Evolutionary conservation across 208 protist species (phyloP).

Genomic region (Vickermania ingenoplastis): DNA sequence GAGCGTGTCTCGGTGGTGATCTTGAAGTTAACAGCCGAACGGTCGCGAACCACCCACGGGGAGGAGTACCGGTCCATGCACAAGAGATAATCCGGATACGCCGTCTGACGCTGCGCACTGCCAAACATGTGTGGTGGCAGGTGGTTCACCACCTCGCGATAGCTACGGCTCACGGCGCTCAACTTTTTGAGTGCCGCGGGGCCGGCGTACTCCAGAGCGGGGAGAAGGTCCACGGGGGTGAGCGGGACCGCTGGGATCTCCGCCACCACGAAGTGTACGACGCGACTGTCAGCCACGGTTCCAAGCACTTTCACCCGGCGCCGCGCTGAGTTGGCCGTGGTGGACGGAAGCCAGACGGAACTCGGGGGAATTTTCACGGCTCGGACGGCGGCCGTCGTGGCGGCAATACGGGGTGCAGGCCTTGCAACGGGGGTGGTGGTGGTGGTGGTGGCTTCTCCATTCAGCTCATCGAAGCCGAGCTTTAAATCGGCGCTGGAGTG

Average conservation of each 20-base stretch:
- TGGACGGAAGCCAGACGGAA: constrained; percentile 18
- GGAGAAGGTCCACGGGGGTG: constrained; percentile 51
- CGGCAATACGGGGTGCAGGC: constrained; percentile 9
- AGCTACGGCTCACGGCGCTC: constrained; percentile 44
- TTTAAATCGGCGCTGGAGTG: constrained; percentile 21
- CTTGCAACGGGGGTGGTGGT: neutral
- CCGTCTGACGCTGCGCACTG: constrained; percentile 6
- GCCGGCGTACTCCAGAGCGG: constrained; percentile 62
- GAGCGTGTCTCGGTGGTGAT: constrained; percentile 42
- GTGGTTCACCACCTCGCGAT: constrained; percentile 56
- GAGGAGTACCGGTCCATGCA: constrained; percentile 33
- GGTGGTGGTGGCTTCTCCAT: constrained; percentile 7
- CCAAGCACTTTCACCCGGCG: constrained; percentile 22
- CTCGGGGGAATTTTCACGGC: neutral
- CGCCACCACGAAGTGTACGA: constrained; percentile 30
- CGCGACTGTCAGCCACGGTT: constrained; percentile 11
- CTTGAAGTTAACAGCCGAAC: constrained; percentile 37
- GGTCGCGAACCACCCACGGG: constrained; percentile 56
- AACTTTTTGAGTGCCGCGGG: constrained; percentile 50
- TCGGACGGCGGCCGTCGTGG: constrained; percentile 1
- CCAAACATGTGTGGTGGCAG: constrained; percentile 59
- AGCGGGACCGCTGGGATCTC: constrained; percentile 43
- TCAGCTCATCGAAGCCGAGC: constrained; percentile 22
- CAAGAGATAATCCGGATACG: constrained; percentile 71
- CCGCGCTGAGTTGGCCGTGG: constrained; percentile 8